phyloP scores from a whole-genome alignment of 345 rosid genomes.

The Eucalyptus curtisii region DNA sequence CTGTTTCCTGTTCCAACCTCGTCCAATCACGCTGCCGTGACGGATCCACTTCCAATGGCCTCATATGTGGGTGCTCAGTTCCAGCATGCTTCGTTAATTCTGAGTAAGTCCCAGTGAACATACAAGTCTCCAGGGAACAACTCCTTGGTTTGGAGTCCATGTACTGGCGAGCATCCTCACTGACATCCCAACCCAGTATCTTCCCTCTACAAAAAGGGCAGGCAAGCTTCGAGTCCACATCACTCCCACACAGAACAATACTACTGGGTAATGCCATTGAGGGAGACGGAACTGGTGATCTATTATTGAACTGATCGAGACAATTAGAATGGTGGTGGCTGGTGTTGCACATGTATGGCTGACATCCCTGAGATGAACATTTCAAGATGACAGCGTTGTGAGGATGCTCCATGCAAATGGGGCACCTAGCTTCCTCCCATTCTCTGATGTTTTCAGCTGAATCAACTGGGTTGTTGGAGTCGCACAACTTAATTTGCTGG shows the following conservation, averaged over 20 bases:
- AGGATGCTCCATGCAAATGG: conserved; percentile 70
- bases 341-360: conserved; percentile 64
- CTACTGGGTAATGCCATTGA: not conserved
- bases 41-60: conserved; percentile 28
- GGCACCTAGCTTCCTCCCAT: conserved; percentile 63
- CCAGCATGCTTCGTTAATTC: conserved; percentile 51
- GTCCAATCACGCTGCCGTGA: conserved; percentile 29
- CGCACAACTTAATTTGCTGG: conserved; percentile 10
- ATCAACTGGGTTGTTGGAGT: conserved; percentile 2
- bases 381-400: conserved; percentile 55
- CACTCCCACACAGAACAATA: not conserved
- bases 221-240: not conserved
- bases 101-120: conserved; percentile 35
- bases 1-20: conserved; percentile 28
- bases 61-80: conserved; percentile 30
- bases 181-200: conserved; percentile 30
- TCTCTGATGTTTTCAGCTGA: conserved; percentile 21
- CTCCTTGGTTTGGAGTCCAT: conserved; percentile 48
- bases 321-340: conserved; percentile 64
- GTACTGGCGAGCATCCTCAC: conserved; percentile 25
- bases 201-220: conserved; percentile 65
- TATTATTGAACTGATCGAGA: conserved; percentile 26
- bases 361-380: conserved; percentile 58
- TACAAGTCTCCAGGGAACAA: conserved; percentile 33
- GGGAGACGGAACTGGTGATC: conserved; percentile 10